phyloP scores from a whole-genome alignment of 1,139 yeast species.

The Magnusiomyces sp. region DNA sequence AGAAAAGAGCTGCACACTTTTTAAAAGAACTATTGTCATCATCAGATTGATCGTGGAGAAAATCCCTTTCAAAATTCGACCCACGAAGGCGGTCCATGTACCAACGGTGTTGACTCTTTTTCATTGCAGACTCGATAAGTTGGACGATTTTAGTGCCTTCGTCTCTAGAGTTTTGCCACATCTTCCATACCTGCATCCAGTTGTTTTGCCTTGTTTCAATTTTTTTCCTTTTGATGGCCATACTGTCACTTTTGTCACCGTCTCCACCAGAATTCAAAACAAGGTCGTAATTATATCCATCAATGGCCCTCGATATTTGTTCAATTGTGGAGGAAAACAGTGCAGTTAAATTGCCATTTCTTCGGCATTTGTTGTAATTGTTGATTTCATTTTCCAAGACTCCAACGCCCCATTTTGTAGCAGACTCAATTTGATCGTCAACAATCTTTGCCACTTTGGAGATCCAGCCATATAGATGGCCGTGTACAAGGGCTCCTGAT shows the following conservation, averaged over 20 bases:
- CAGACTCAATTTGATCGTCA: slow-evolving; percentile 23
- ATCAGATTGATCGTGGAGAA: too few species aligned
- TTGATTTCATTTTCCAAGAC: slow-evolving; percentile 12
- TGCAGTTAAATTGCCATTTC: background rate
- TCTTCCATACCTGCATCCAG: slow-evolving; percentile 18
- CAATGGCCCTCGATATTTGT: slow-evolving; percentile 17
- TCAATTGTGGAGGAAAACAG: slow-evolving; percentile 5
- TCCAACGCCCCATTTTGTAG: slow-evolving; percentile 28
- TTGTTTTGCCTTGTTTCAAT: slow-evolving; percentile 11
- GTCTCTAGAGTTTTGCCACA: slow-evolving; percentile 19
- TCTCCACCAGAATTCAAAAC: background rate
- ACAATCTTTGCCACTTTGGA: slow-evolving; percentile 22
- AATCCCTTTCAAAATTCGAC: slow-evolving; percentile 9
- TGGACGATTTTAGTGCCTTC: slow-evolving; percentile 27
- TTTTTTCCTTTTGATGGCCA: background rate
- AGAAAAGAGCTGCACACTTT: background rate
- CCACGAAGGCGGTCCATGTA: slow-evolving; percentile 22
- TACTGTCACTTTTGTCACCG: too few species aligned
- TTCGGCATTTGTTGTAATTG: too few species aligned
- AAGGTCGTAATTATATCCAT: slow-evolving; percentile 16
- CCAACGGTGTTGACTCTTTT: slow-evolving; percentile 27
- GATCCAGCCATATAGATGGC: slow-evolving; percentile 26
- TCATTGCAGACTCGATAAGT: slow-evolving; percentile 23
- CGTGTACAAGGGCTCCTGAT: slow-evolving; percentile 21
- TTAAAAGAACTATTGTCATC: too few species aligned